Evolutionary conservation across 768 basidiomycete species (phyloP).

Genomic region (Mycena venus): DNA sequence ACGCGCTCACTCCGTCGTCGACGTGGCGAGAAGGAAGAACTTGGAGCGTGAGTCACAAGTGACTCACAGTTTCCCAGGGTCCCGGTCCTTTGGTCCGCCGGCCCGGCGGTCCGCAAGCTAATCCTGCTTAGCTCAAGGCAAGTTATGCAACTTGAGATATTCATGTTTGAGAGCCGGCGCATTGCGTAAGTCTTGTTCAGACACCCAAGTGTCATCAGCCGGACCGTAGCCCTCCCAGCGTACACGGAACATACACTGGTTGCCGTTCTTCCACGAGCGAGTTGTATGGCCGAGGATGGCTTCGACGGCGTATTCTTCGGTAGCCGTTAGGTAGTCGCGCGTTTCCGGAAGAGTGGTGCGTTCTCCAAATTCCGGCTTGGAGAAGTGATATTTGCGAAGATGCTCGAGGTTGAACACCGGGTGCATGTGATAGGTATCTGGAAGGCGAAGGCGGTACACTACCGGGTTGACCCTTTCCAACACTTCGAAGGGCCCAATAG

Average conservation of each 20-base stretch:
- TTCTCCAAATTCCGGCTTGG: too few species aligned
- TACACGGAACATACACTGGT: neutral
- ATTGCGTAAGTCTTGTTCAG: too few species aligned
- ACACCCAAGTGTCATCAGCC: neutral
- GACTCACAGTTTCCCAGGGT: too few species aligned
- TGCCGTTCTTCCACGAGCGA: neutral
- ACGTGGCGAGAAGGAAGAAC: too few species aligned
- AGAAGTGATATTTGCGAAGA: constrained; percentile 19
- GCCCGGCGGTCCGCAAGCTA: too few species aligned
- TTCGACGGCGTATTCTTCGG: too few species aligned
- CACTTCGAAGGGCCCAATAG: constrained; percentile 32
- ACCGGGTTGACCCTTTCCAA: constrained; percentile 28
- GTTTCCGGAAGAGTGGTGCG: too few species aligned
- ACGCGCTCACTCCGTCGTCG: too few species aligned
- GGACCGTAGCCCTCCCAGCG: neutral
- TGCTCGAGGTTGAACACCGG: constrained; percentile 25
- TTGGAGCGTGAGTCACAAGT: too few species aligned
- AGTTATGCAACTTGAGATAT: neutral
- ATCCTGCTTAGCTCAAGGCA: neutral
- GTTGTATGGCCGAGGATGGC: too few species aligned
- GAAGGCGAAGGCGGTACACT: constrained; percentile 12
- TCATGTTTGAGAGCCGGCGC: neutral
- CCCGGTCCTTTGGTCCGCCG: too few species aligned
- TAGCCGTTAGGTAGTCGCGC: too few species aligned
- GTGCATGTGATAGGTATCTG: constrained; percentile 15